A percentile compares a stretch with the other conserved stretches of the same genome.
phyloP scores from a whole-genome alignment of 441 rosid genomes.

The Pelargonium myrrhifolium region DNA sequence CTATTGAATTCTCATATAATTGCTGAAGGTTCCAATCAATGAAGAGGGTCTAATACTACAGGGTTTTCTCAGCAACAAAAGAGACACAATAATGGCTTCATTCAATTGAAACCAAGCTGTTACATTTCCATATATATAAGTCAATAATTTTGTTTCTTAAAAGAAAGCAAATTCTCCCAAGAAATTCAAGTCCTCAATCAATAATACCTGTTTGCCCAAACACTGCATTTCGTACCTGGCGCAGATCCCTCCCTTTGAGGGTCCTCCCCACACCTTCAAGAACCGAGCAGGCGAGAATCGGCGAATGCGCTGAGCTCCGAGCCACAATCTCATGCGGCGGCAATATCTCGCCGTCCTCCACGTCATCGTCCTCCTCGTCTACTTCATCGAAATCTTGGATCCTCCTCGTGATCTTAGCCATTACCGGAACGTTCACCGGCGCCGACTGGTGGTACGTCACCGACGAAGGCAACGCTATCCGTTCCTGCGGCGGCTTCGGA shows the following conservation, averaged over 20 bases:
- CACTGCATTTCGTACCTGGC: conserved; percentile 82
- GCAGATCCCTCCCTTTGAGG: conserved; percentile 81
- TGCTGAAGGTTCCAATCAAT: neutral
- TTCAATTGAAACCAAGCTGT: neutral
- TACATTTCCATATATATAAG: conserved; percentile 2
- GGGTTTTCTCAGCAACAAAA: neutral
- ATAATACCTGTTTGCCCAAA: conserved; percentile 73
- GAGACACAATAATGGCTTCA: no score
- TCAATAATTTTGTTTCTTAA: neutral
- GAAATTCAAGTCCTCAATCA: conserved; percentile 37
- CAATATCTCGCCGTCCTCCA: conserved; percentile 48
- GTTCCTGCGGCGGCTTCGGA: conserved; percentile 54
- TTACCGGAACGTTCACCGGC: conserved; percentile 65
- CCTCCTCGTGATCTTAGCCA: conserved; percentile 36
- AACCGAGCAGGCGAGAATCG: conserved; percentile 56
- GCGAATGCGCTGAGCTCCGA: conserved; percentile 46
- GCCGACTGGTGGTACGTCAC: conserved; percentile 54
- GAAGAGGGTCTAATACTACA: neutral
- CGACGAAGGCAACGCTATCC: conserved; percentile 26
- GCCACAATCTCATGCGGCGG: conserved; percentile 90
- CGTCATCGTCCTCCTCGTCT: conserved; percentile 39
- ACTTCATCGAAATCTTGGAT: conserved; percentile 34
- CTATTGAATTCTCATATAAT: neutral
- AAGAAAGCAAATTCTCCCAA: neutral
- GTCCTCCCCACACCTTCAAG: conserved; percentile 87